phyloP scores from a whole-genome alignment of 495 filamentous ascomycete species.

The Extremus antarcticus region DNA sequence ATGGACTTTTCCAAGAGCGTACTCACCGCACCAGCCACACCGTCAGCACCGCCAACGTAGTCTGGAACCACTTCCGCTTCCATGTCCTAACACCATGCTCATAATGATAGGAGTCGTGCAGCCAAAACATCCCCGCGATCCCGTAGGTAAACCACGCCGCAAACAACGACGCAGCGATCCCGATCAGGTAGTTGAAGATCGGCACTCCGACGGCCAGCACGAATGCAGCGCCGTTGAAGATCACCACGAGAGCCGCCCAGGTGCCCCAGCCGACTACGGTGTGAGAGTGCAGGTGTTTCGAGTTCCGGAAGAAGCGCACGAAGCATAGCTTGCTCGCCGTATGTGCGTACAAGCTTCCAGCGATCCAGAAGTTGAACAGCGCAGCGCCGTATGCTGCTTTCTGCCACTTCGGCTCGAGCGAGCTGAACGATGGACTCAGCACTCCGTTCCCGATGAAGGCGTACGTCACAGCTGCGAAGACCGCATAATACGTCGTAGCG shows the following conservation, averaged over 20 bases:
- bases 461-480: slow-evolving; percentile 43
- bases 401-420: slow-evolving; percentile 34
- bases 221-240: slow-evolving; percentile 38
- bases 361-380: slow-evolving; percentile 39
- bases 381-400: slow-evolving; percentile 42
- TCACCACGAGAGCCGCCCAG: slow-evolving; percentile 36
- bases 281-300: slow-evolving; percentile 39
- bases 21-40: slow-evolving; percentile 22
- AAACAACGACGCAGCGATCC: slow-evolving; percentile 35
- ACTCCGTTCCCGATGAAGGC: slow-evolving; percentile 41
- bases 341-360: slow-evolving; percentile 42
- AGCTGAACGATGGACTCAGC: slow-evolving; percentile 41
- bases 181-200: slow-evolving; percentile 44
- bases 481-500: slow-evolving; percentile 42
- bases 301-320: slow-evolving; percentile 36
- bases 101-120: slow-evolving; percentile 28
- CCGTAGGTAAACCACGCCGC: slow-evolving; percentile 29
- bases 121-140: slow-evolving; percentile 26
- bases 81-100: slow-evolving; percentile 23
- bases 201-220: slow-evolving; percentile 43
- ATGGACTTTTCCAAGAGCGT: too few species aligned
- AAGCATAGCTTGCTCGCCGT: slow-evolving; percentile 43
- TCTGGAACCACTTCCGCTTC: slow-evolving; percentile 24
- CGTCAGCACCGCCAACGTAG: slow-evolving; percentile 17
- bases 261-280: slow-evolving; percentile 40